Evolutionary conservation across 1,284 basidiomycete species (phyloP), one percentile per base, ranked within the genome.

Genomic region (Fistulinella staudtii): DNA sequence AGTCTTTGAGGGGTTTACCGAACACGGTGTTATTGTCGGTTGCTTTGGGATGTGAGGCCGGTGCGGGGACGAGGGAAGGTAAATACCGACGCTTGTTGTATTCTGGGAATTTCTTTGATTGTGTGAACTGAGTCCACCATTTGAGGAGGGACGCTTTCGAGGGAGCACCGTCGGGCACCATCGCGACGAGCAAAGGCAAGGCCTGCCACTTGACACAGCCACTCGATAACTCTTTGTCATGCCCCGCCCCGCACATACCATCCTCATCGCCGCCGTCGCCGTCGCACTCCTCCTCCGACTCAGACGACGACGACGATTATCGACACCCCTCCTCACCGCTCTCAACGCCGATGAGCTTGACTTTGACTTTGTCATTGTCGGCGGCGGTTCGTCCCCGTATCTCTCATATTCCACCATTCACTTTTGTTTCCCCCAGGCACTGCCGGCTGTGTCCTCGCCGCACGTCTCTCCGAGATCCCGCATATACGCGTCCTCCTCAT

Each of bases 121-220:
- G 76, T 34, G 77, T 80, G 58, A 91, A 89, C 51, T 80, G 76
- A 46, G 80, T 79, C 86, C 89, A 91, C 90, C 90, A 93, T 6
- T 84, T 77, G 70, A 85, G 86, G 45, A 90, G 74, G 45, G 73
- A 80, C 15, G 79, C 79, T 56, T 76, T 82, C 23, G 75, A 74
- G 8, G 79, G 75, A 14, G 57, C 45, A 21, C 49, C 54, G 39
- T 62, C 64, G 31, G 63, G 61, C 3, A 63, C 54, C 61, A 64
- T 61, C 38, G 25, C 25, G 25, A 22, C 1, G 8, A 13, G n/a
- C 13, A 8, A 11, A 13, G 6, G 25, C 6, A 27, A 13, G 14
- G 25, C 25, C 14, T 6, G n/a, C n/a, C n/a, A 5, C 9, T 4
- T 27, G 8, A 29, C 28, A 4, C 10, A 14, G 28, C 28, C 28